phyloP scores from a whole-genome alignment of 306 rosid species.

The Lotus japonicus region DNA sequence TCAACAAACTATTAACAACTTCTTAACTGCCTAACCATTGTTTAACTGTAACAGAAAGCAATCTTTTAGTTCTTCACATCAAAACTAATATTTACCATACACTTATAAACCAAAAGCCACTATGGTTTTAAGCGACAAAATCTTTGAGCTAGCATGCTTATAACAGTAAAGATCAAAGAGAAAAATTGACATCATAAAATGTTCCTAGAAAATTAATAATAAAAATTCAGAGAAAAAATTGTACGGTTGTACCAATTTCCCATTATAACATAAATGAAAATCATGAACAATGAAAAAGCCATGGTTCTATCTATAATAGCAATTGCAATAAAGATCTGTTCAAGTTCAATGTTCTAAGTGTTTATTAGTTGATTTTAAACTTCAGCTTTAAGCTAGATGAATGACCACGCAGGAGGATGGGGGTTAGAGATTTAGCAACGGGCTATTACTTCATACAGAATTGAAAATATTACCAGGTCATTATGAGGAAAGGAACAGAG shows the following conservation, averaged over 20 bases:
- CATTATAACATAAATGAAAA: not conserved
- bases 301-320: no score
- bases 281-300: not conserved
- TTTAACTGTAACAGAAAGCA: no score
- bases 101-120: not conserved
- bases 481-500: not conserved
- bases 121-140: not conserved
- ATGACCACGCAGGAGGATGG: no score
- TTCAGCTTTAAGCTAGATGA: not conserved
- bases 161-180: not conserved
- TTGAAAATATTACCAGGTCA: not conserved
- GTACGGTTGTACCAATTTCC: not conserved
- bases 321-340: no score
- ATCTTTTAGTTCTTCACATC: not conserved
- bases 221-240: no score
- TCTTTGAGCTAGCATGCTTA: not conserved
- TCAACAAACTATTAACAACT: no score
- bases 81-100: not conserved
- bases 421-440: not conserved
- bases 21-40: no score
- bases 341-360: no score
- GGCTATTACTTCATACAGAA: not conserved
- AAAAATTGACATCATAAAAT: not conserved
- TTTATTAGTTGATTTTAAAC: not conserved
- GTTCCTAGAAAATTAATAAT: not conserved